phyloP scores from a whole-genome alignment of 352 stramenopile genomes.

The Pythium grandisporangium region DNA sequence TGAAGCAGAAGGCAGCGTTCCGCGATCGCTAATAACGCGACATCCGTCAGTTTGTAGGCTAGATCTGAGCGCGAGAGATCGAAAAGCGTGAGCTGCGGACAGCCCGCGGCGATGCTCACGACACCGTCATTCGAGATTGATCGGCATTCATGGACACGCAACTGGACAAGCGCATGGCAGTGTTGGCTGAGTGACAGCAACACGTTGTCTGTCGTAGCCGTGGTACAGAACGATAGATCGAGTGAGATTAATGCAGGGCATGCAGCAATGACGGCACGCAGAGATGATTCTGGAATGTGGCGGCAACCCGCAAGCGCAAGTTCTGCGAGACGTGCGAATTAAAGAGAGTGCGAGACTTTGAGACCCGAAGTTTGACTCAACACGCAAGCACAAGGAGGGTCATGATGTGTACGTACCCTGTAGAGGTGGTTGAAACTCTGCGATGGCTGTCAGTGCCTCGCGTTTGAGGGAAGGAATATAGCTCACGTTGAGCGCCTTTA shows the following conservation, averaged over 20 bases:
- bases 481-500: slow-evolving; percentile 48
- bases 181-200: slow-evolving; percentile 59
- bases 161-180: slow-evolving; percentile 40
- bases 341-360: no score
- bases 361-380: no score
- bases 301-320: slow-evolving; percentile 67
- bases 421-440: slow-evolving; percentile 37
- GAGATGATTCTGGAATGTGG: slow-evolving; percentile 61
- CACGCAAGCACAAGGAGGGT: neutral
- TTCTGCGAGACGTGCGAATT: slow-evolving; percentile 25
- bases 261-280: slow-evolving; percentile 72
- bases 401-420: slow-evolving; percentile 22
- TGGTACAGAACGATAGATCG: slow-evolving; percentile 71
- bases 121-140: slow-evolving; percentile 84
- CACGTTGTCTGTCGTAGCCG: slow-evolving; percentile 70
- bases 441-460: slow-evolving; percentile 37
- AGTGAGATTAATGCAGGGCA: slow-evolving; percentile 60
- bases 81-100: slow-evolving; percentile 50
- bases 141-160: slow-evolving; percentile 78
- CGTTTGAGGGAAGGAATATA: slow-evolving; percentile 42
- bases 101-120: slow-evolving; percentile 61
- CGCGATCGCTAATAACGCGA: slow-evolving; percentile 76
- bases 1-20: slow-evolving; percentile 47
- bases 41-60: slow-evolving; percentile 88
- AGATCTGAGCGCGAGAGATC: slow-evolving; percentile 85